Evolutionary conservation across 768 basidiomycete species (phyloP).

Genomic region (Lentinula detonsa): DNA sequence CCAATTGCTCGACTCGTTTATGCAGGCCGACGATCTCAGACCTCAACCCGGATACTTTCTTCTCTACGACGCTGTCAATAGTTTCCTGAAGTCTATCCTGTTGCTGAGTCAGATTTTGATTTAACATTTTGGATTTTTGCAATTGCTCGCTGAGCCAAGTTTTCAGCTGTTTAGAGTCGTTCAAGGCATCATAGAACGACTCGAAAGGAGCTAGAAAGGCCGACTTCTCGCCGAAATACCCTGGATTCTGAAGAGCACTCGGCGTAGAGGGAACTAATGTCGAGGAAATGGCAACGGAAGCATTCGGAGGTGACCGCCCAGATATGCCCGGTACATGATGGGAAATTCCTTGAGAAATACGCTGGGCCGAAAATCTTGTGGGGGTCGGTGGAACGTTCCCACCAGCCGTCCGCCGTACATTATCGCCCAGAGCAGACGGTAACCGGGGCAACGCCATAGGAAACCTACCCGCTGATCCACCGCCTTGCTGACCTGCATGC

Average conservation of each 20-base stretch:
- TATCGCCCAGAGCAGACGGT: conserved; percentile 44
- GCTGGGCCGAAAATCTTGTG: conserved; percentile 51
- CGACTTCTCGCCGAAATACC: conserved; percentile 57
- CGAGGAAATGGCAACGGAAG: conserved; percentile 63
- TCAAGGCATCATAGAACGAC: conserved; percentile 77
- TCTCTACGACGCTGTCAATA: conserved; percentile 58
- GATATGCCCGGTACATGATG: conserved; percentile 24
- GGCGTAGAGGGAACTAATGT: conserved; percentile 66
- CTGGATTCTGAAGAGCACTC: conserved; percentile 54
- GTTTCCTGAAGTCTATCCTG: conserved; percentile 58
- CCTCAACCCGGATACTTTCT: conserved; percentile 48
- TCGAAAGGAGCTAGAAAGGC: conserved; percentile 83
- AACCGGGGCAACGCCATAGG: conserved; percentile 66
- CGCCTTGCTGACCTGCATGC: conserved; percentile 34
- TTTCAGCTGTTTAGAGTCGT: conserved; percentile 77
- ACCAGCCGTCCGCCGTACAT: conserved; percentile 41
- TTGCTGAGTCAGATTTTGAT: conserved; percentile 47
- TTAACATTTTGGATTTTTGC: conserved; percentile 51
- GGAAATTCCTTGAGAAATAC: conserved; percentile 16
- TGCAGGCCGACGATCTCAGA: conserved; percentile 57
- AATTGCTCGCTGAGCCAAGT: conserved; percentile 71
- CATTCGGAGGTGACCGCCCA: conserved; percentile 46
- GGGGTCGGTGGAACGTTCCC: conserved; percentile 69
- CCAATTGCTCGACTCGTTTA: conserved; percentile 64
- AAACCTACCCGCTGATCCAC: conserved; percentile 38